Evolutionary conservation across 116 monocot species (phyloP), one percentile per base, ranked within the genome.

Genomic region (Dioscorea cayenensis): DNA sequence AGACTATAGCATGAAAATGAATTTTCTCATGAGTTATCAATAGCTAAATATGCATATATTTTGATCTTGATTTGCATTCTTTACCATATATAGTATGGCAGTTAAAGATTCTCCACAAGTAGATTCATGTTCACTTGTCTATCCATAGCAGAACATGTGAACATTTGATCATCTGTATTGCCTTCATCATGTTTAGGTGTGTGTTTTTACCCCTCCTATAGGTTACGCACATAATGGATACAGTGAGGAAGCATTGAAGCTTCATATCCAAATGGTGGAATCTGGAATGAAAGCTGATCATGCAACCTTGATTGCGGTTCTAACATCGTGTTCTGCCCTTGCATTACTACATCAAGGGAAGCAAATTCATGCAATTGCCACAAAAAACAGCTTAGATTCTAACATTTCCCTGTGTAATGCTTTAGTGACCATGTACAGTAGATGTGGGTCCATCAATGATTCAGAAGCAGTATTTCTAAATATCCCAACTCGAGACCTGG

Each of bases 361-460:
- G 51, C 85, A 83, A 76, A 83, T 61, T 77, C 91, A 95, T 82
- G 85, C 87, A 20, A 69, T 79, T 65, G 75, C 78, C 7, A 74
- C 81, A 50, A 86, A 91, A 78, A 74, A 50, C 16, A 74, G 82
- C 51, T 70, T 95, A 27, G 74, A 89, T 27, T 84, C 65, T 27
- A 68, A 83, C 23, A 75, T 71, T 4, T 79, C 89, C 22, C 35
- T 95, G 11, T 83, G 73, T 35, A 91, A 95, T 80, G 80, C 95
- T 32, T 80, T 91, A 51, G 85, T 91, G 14, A 89, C 84, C 10
- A 95, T 95, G 95, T 95, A 95, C 51, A 87, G 89, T 81, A 95
- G 85, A 81, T 91, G 95, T 72, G 91, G 95, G 36, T 82, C 75
- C 76, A 84, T 95, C 28, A 12, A 13, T 60, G 85, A 95, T 37